phyloP scores from a whole-genome alignment of 2,329 filamentous ascomycete species.

The Boeremia lycopersici region DNA sequence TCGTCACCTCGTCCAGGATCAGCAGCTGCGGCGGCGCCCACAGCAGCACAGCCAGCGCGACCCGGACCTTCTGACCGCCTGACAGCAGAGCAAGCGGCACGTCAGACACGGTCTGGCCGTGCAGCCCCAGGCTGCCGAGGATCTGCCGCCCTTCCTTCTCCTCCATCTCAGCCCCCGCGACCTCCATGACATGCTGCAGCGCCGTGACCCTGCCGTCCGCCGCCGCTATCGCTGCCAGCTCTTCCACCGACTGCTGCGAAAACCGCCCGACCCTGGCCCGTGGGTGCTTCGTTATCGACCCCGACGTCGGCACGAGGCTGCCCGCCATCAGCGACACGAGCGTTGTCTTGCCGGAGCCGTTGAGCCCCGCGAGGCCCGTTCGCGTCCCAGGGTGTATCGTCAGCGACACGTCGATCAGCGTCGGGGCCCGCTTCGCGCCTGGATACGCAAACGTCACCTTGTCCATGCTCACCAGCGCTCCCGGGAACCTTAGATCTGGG shows the following conservation, averaged over 20 bases:
- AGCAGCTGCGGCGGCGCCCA: slow-evolving; percentile 73
- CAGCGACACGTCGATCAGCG: slow-evolving; percentile 69
- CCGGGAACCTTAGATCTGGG: slow-evolving; percentile 74
- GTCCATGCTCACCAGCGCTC: slow-evolving; percentile 74
- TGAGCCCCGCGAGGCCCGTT: slow-evolving; percentile 77
- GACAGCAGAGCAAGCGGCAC: slow-evolving; percentile 75
- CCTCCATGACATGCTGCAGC: slow-evolving; percentile 64
- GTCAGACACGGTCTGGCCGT: slow-evolving; percentile 73
- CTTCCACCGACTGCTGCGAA: slow-evolving; percentile 78
- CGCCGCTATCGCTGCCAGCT: slow-evolving; percentile 63
- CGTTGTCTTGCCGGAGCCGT: slow-evolving; percentile 83
- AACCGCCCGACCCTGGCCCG: slow-evolving; percentile 76
- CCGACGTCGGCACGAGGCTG: slow-evolving; percentile 60
- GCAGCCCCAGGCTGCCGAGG: slow-evolving; percentile 71
- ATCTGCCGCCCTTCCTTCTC: slow-evolving; percentile 73
- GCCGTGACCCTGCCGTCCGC: slow-evolving; percentile 65
- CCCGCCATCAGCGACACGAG: slow-evolving; percentile 68
- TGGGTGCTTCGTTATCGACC: slow-evolving; percentile 69
- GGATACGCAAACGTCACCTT: slow-evolving; percentile 70
- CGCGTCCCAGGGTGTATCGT: slow-evolving; percentile 76
- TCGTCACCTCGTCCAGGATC: slow-evolving; percentile 81
- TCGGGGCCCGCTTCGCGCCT: slow-evolving; percentile 45
- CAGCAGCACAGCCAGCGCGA: slow-evolving; percentile 71
- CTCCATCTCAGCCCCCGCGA: slow-evolving; percentile 56
- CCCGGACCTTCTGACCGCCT: slow-evolving; percentile 73